Conservation (phyloP, 768 basidiomycete genomes). For the Boletales sp. region DNA sequence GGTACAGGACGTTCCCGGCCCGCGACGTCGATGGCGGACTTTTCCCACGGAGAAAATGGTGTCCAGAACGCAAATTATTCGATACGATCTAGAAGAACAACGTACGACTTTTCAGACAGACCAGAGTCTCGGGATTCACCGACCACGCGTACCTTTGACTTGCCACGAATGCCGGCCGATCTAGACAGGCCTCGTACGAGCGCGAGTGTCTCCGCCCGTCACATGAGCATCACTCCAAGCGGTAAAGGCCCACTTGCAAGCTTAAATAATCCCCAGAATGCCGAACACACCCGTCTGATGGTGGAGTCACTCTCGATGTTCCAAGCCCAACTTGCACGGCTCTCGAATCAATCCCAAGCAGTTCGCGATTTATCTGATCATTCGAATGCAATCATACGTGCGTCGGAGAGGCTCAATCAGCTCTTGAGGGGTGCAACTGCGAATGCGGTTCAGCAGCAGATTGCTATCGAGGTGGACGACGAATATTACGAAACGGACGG, state of each 20-base stretch:
- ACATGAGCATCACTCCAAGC: conserved; percentile 17
- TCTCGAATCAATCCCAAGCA: conserved; percentile 44
- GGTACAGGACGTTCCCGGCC: conserved; percentile 35
- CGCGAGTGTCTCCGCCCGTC: conserved; percentile 5
- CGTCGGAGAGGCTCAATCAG: conserved; percentile 64
- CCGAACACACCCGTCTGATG: conserved; percentile 70
- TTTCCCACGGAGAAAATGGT: conserved; percentile 30
- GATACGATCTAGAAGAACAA: conserved; percentile 20
- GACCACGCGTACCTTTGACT: conserved; percentile 3
- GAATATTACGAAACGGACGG: conserved; percentile 26
- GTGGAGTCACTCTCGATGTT: conserved; percentile 67
- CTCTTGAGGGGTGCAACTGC: conserved; percentile 54
- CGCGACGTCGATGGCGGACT: conserved; percentile 55
- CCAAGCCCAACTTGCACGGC: conserved; percentile 58
- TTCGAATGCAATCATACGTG: conserved; percentile 60
- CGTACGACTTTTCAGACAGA: conserved; percentile 25
- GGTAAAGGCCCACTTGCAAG: conserved; percentile 10
- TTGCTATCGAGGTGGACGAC: conserved; percentile 69
- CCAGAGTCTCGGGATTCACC: conserved; percentile 16
- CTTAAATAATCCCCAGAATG: conserved; percentile 20
- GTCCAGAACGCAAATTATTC: conserved; percentile 11
- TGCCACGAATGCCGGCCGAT: conserved; percentile 18
- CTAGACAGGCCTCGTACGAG: conserved; percentile 11
- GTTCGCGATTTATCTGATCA: conserved; percentile 54
- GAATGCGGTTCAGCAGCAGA: conserved; percentile 66